Evolutionary conservation across 1,139 yeast genomes (phyloP), one percentile per base, ranked within the genome.

Genomic region (Meyerozyma smithsonii): DNA sequence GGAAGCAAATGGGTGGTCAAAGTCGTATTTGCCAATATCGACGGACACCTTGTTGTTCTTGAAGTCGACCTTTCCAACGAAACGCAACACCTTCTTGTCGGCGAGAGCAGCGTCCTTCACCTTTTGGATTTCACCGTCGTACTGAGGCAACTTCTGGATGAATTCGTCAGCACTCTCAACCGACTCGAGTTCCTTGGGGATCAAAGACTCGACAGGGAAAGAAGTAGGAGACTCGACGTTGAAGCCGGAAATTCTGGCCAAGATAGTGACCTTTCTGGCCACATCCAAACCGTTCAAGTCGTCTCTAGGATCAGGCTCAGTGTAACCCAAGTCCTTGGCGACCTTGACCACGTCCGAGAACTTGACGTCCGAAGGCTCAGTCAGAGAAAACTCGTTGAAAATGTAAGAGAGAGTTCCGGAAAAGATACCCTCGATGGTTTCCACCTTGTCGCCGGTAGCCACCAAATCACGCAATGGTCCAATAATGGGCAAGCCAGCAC

Each of bases 301-400:
- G 61, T 92, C 99, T 67, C 99, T 82, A 61, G 98, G 98, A 62
- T 92, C 99, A 38, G 99, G 98, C 66, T 94, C 99, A 35, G 97
- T 92, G 76, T 88, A 92, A 36, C 99, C 99, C 51, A 88, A 74
- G 36, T 81, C 68, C 66, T 90, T 90, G 36, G 99, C 98, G 39
- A 81, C 80, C 48, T 75, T 72, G 42, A 92, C 98, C 38, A 94
- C 83, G 42, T 90, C 96, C 23, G 97, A 88, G 59, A 90, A 92
- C 59, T 83, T 84, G 46, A 79, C 77, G 40, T 74, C 69, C 28
- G 63, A 56, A 35, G 79, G 63, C 46, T 73, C 74, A 40, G 81
- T 66, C 37, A 94, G 80, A 36, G 96, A 87, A 62, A 82, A 92
- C 59, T 86, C 90, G 65, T 92, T 92, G 74, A 92, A 92, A 51